Evolutionary conservation across 108 stramenopile genomes (phyloP).

Genomic region (Ochromonas danica): DNA sequence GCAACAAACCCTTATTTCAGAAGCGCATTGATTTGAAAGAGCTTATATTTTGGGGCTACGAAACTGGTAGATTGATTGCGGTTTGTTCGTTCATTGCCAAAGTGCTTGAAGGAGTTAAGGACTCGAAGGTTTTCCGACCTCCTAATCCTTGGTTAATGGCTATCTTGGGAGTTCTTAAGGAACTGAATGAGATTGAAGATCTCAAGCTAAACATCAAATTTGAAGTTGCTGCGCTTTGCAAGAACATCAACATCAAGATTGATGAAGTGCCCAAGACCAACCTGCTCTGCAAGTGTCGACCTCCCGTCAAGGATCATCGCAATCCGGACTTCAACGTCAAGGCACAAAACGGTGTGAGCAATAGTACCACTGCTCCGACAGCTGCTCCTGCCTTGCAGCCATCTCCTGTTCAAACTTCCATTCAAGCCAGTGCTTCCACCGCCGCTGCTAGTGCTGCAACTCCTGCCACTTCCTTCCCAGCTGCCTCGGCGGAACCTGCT

Average conservation of each 20-base stretch:
- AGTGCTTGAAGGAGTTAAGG: slow-evolving; percentile 92
- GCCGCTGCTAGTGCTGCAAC: slow-evolving; percentile 41
- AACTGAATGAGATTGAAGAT: slow-evolving; percentile 69
- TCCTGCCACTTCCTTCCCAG: not conserved
- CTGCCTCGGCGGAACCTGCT: not conserved
- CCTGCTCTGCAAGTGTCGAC: slow-evolving; percentile 49
- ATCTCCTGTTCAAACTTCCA: slow-evolving; percentile 22
- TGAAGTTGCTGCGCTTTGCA: slow-evolving; percentile 96
- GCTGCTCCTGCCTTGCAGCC: slow-evolving; percentile 4
- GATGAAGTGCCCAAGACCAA: slow-evolving; percentile 78
- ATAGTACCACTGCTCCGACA: slow-evolving; percentile 40
- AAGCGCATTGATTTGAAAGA: slow-evolving; percentile 95
- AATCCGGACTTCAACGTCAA: slow-evolving; percentile 96
- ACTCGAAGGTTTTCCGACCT: slow-evolving; percentile 84
- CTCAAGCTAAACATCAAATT: slow-evolving; percentile 99
- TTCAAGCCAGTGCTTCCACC: slow-evolving; percentile 26
- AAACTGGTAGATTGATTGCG: slow-evolving; percentile 94
- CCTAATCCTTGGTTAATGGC: slow-evolving; percentile 99
- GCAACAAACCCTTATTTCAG: slow-evolving; percentile 92
- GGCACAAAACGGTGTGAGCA: slow-evolving; percentile 32
- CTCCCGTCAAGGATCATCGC: slow-evolving; percentile 77
- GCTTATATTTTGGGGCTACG: slow-evolving; percentile 91
- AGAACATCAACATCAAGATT: slow-evolving; percentile 83
- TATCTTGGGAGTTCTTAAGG: slow-evolving; percentile 82
- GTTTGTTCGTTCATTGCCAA: slow-evolving; percentile 97